Base-by-base conservation (phyloP, 2,329 filamentous ascomycete genomes). In the Sporothrix globosa region DNA sequence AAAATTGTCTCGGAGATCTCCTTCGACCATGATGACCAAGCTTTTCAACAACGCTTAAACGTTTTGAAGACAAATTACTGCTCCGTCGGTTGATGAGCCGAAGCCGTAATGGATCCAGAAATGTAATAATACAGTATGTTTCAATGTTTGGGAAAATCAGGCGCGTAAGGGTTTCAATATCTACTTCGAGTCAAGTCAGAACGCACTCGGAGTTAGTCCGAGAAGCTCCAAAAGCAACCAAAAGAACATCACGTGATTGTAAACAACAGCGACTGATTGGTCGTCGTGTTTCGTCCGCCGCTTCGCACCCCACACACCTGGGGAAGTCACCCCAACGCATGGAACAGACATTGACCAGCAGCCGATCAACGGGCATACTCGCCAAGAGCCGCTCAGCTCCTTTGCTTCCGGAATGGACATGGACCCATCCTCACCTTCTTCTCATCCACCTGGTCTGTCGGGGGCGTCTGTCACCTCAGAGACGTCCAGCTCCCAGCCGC, bases 401-500 rank as follows among this genome's bases (percentile, higher is more conserved):
- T 44, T 4, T 13, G 41, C 41, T 44, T 44, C 11, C 11, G 10
- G 41, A 44, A 13, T 34, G 41, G 41, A 44, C 54, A 61, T 61
- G 58, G 39, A 46, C 39, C 39, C 58, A 46, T 46, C 39, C 41
- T 61, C 58, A 27, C 39, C 58, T 0, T 61, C 58, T 46, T 46
- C 39, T 7, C 41, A 13, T 46, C 41, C 39, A 46, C 58, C 39
- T 46, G 58, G 58, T 61, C 58, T 39, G 39, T 61, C 39, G 11
- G 58, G n/a, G 41, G 39, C 58, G 13, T 61, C 58, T 34, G 34
- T 61, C 11, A 54, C 52, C 41, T 61, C 39, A 11, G 58, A 61
- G 2, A 21, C 58, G 2, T 61, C 58, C 9, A 14, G 39, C 11
- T 41, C 54, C 3, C 58, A 61, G 21, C 39, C n/a, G 19, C 65